These are phyloP conservation scores for Lentinula aciculospora DNA, from an alignment of 768 basidiomycete genomes.

Conservation along the genomic window DNA sequence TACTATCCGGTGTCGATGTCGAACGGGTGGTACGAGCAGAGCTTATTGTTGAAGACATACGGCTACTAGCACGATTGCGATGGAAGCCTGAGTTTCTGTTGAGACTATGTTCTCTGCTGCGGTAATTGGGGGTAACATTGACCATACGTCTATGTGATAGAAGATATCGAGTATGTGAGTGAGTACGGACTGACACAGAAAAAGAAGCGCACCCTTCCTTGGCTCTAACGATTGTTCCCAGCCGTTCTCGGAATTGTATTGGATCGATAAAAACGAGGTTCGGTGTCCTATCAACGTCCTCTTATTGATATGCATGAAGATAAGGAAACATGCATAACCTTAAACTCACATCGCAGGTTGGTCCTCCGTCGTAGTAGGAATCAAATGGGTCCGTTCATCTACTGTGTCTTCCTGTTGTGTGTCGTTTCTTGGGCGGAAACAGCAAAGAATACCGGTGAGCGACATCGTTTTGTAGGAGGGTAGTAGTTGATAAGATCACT, in stretches of 20 bases:
- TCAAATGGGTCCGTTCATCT: not conserved
- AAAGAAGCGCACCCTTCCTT: conserved; percentile 3
- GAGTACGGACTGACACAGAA: too few relatives aligned
- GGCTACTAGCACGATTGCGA: not conserved
- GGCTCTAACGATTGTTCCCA: conserved; percentile 3
- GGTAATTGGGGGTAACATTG: not conserved
- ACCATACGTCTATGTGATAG: conserved; percentile 3
- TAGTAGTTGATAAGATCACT: too few relatives aligned
- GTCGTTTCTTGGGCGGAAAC: not conserved
- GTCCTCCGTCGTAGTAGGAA: not conserved
- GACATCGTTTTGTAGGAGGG: not conserved
- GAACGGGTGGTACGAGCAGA: not conserved
- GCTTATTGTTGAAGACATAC: not conserved
- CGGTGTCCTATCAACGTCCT: not conserved
- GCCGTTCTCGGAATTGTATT: not conserved
- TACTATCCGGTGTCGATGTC: not conserved
- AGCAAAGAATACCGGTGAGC: not conserved
- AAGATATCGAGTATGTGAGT: too few relatives aligned
- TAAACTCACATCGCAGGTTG: not conserved
- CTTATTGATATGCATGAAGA: not conserved
- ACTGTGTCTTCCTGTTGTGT: not conserved
- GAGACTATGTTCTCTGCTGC: not conserved
- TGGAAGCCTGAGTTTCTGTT: not conserved
- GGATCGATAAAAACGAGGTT: not conserved
- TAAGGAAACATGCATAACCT: not conserved